Evolutionary conservation across 768 basidiomycete species (phyloP).

Genomic region (Psilocybe azurescens): DNA sequence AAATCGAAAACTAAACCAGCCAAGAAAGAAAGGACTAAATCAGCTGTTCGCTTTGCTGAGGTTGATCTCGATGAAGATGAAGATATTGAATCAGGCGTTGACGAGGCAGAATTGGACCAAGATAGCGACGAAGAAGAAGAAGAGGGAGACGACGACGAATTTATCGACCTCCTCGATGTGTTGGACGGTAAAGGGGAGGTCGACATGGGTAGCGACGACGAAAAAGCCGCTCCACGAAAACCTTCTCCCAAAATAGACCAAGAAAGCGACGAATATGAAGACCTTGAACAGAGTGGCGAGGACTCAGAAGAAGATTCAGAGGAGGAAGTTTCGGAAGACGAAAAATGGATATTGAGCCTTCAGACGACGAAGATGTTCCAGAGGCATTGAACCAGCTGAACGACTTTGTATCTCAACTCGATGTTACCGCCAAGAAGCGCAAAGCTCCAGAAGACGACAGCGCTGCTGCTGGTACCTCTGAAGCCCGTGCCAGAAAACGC

Average conservation of each 20-base stretch:
- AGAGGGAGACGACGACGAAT: constrained; percentile 55
- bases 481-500: constrained; percentile 51
- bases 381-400: constrained; percentile 74
- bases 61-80: constrained; percentile 73
- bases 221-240: constrained; percentile 20
- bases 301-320: constrained; percentile 36
- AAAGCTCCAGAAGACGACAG: constrained; percentile 57
- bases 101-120: constrained; percentile 41
- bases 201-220: constrained; percentile 45
- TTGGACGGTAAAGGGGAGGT: constrained; percentile 66
- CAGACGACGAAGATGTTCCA: constrained; percentile 57
- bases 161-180: constrained; percentile 69
- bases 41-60: constrained; percentile 50
- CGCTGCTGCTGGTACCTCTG: constrained; percentile 24
- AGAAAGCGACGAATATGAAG: constrained; percentile 37
- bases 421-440: constrained; percentile 67
- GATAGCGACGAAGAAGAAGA: constrained; percentile 47
- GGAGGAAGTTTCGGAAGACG: constrained; percentile 44
- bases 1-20: constrained; percentile 29
- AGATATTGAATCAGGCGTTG: constrained; percentile 35
- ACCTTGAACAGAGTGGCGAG: constrained; percentile 38
- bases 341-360: constrained; percentile 49
- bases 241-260: constrained; percentile 13
- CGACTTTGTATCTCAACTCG: constrained; percentile 72
- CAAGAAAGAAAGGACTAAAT: constrained; percentile 32